These are phyloP conservation scores for Phytophthora idaei DNA, from an alignment of 352 stramenopile species.

Conservation along the genomic window DNA sequence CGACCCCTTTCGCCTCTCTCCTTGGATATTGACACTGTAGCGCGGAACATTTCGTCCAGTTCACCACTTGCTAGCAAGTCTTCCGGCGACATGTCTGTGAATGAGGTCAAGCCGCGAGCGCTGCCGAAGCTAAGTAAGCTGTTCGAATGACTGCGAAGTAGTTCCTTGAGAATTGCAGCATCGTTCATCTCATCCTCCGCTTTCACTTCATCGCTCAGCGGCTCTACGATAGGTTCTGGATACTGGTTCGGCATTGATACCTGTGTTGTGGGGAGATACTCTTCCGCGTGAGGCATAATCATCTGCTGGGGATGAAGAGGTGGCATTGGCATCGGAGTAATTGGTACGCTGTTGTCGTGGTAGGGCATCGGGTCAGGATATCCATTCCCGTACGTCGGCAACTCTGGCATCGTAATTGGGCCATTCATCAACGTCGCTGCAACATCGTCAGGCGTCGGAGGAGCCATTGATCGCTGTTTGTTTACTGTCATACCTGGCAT, in stretches of 20 bases:
- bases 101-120: slow-evolving; percentile 52
- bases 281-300: slow-evolving; percentile 22
- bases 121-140: slow-evolving; percentile 75
- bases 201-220: slow-evolving; percentile 58
- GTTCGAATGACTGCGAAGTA: slow-evolving; percentile 70
- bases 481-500: slow-evolving; percentile 60
- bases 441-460: slow-evolving; percentile 63
- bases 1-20: slow-evolving; percentile 33
- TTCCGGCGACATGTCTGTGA: slow-evolving; percentile 78
- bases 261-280: slow-evolving; percentile 20
- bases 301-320: slow-evolving; percentile 33
- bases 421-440: slow-evolving; percentile 50
- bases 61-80: slow-evolving; percentile 79
- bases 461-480: slow-evolving; percentile 47
- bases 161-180: slow-evolving; percentile 69
- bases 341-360: slow-evolving; percentile 26
- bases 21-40: slow-evolving; percentile 68
- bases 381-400: slow-evolving; percentile 24
- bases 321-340: slow-evolving; percentile 27
- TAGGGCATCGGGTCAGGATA: slow-evolving; percentile 25
- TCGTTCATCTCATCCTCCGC: slow-evolving; percentile 68
- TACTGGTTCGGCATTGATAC: slow-evolving; percentile 39
- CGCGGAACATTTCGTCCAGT: slow-evolving; percentile 79
- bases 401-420: slow-evolving; percentile 35
- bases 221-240: slow-evolving; percentile 70